These are phyloP conservation scores for Setaria italica DNA, from an alignment of 202 grass and related monocot genomes.

Conservation along the genomic window DNA sequence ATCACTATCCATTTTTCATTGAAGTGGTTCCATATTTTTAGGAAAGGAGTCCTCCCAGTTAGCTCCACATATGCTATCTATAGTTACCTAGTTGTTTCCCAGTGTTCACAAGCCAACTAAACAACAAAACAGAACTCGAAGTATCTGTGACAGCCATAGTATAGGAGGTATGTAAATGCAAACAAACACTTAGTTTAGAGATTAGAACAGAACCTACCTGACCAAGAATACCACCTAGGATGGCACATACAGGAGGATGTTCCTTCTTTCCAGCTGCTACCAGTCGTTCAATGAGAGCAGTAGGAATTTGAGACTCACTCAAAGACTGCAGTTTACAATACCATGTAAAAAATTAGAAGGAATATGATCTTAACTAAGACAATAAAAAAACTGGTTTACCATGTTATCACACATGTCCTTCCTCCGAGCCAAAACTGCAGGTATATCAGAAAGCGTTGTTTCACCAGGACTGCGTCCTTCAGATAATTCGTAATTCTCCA, in stretches of 20 bases:
- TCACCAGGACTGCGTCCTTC: slow-evolving; percentile 65
- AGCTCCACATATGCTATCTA: not conserved
- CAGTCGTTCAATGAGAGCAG: slow-evolving; percentile 67
- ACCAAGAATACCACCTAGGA: slow-evolving; percentile 93
- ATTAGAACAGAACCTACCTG: slow-evolving; percentile 66
- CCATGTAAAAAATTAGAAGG: slow-evolving; percentile 37
- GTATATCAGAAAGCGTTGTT: slow-evolving; percentile 68
- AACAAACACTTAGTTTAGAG: not conserved
- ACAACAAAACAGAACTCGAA: not conserved
- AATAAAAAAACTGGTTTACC: slow-evolving; percentile 48
- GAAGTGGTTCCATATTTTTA: not conserved
- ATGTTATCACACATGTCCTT: slow-evolving; percentile 86
- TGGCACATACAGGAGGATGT: slow-evolving; percentile 86
- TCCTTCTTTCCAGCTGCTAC: slow-evolving; percentile 76
- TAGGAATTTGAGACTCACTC: slow-evolving; percentile 73
- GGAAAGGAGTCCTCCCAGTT: not conserved
- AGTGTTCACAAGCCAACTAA: slow-evolving; percentile 8
- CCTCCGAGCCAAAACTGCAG: slow-evolving; percentile 64
- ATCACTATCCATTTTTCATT: not conserved
- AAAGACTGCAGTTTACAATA: slow-evolving; percentile 69
- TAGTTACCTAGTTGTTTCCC: not conserved
- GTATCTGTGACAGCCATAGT: not conserved
- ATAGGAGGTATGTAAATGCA: not conserved
- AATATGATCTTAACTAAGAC: slow-evolving; percentile 1
- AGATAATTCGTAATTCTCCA: slow-evolving; percentile 81